Evolutionary conservation across 1,284 basidiomycete genomes (phyloP).

Genomic region (Ustilago sp.): DNA sequence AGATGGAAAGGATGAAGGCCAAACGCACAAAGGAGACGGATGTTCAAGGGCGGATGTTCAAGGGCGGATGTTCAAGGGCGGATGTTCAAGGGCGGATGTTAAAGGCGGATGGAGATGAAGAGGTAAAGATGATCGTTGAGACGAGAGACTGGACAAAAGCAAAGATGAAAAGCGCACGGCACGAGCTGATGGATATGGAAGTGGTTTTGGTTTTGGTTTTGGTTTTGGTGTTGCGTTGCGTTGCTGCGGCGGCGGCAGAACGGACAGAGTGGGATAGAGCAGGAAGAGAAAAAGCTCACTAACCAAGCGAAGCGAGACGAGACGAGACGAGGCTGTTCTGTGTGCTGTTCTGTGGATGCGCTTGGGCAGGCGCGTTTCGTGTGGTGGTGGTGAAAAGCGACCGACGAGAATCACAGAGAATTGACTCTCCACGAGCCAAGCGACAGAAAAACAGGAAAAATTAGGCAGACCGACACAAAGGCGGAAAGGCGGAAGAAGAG

Average conservation of each 20-base stretch:
- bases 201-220: neutral
- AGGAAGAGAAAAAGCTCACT: neutral
- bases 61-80: neutral
- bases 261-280: neutral
- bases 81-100: neutral
- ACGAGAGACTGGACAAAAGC: constrained; percentile 1
- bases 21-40: neutral
- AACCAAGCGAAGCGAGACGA: neutral
- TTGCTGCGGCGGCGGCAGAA: neutral
- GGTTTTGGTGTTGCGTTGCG: neutral
- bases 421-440: neutral
- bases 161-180: neutral
- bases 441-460: neutral
- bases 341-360: neutral
- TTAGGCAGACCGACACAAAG: neutral
- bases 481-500: neutral
- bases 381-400: neutral
- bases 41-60: too few species aligned
- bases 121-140: neutral
- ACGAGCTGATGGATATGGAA: neutral
- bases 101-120: neutral
- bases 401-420: neutral
- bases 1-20: neutral
- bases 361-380: neutral
- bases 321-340: neutral